A percentile compares a stretch with the other conserved stretches of the same genome.
These are phyloP conservation scores for Isatis lusitanica DNA, from an alignment of 441 rosid species.

Conservation along the genomic window DNA sequence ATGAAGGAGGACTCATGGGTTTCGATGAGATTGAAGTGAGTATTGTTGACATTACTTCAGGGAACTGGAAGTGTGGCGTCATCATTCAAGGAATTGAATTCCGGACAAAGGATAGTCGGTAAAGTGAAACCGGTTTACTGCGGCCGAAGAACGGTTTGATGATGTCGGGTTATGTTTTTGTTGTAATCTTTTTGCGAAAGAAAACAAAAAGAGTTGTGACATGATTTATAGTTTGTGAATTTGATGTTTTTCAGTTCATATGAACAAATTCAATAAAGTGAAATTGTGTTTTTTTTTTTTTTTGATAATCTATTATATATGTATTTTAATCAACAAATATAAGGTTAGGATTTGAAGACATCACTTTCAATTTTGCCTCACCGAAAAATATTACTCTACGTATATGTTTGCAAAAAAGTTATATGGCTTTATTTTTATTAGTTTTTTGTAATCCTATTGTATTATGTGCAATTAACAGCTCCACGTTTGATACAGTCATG, in stretches of 20 bases:
- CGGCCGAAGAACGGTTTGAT: neutral
- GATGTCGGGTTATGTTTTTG: neutral
- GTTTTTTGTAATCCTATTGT: no score
- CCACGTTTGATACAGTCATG: neutral
- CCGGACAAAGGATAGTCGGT: slow-evolving; percentile 27
- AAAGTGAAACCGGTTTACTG: neutral
- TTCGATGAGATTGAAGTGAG: neutral
- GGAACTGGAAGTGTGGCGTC: slow-evolving; percentile 20
- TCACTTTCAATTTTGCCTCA: no score
- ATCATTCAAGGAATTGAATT: slow-evolving; percentile 49
- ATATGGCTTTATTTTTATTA: no score
- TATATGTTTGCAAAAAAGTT: no score
- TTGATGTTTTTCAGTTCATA: neutral
- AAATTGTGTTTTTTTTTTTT: neutral
- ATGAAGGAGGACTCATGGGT: slow-evolving; percentile 14
- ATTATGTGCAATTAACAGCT: neutral
- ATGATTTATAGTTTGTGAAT: neutral
- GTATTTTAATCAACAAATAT: neutral
- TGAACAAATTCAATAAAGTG: neutral
- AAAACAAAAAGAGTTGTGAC: neutral
- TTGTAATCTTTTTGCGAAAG: neutral
- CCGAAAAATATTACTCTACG: no score
- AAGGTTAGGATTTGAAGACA: no score
- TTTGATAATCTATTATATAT: neutral
- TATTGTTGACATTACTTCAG: slow-evolving; percentile 15